Conservation (phyloP, 768 basidiomycete genomes). For the Ramaria sp. region DNA sequence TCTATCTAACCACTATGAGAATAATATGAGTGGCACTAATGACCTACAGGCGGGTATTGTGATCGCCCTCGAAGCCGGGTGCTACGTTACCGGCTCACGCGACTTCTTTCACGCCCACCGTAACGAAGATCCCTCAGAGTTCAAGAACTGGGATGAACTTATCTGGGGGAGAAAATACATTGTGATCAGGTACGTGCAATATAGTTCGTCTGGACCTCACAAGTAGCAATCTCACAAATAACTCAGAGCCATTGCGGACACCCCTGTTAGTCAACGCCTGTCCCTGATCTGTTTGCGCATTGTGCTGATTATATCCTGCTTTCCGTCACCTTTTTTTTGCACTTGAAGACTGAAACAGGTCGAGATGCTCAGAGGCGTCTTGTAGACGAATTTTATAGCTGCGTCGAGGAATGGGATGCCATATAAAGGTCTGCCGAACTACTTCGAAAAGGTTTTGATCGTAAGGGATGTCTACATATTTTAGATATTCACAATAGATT, state of each 20-base stretch:
- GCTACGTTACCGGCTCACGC: constrained; percentile 65
- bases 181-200: constrained; percentile 31
- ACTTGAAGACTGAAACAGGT: constrained; percentile 43
- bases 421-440: not conserved
- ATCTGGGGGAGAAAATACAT: constrained; percentile 76
- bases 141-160: constrained; percentile 31
- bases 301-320: too few species aligned
- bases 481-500: too few species aligned
- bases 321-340: too few species aligned
- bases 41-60: constrained; percentile 63
- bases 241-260: constrained; percentile 47
- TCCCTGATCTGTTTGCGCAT: not conserved
- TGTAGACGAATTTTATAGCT: constrained; percentile 78
- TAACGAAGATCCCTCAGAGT: constrained; percentile 34
- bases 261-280: constrained; percentile 28
- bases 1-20: not conserved
- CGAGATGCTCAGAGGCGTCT: constrained; percentile 67
- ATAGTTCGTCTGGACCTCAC: not conserved
- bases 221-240: not conserved
- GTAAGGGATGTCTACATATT: too few species aligned
- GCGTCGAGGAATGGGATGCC: constrained; percentile 43
- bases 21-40: not conserved
- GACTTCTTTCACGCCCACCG: constrained; percentile 18
- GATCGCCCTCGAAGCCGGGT: constrained; percentile 85
- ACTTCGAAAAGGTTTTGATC: too few species aligned